Percentiles rank a stretch among this genome's conserved stretches.
phyloP scores from a whole-genome alignment of 2,329 filamentous ascomycete genomes.

The Dothideomycetes sp. region DNA sequence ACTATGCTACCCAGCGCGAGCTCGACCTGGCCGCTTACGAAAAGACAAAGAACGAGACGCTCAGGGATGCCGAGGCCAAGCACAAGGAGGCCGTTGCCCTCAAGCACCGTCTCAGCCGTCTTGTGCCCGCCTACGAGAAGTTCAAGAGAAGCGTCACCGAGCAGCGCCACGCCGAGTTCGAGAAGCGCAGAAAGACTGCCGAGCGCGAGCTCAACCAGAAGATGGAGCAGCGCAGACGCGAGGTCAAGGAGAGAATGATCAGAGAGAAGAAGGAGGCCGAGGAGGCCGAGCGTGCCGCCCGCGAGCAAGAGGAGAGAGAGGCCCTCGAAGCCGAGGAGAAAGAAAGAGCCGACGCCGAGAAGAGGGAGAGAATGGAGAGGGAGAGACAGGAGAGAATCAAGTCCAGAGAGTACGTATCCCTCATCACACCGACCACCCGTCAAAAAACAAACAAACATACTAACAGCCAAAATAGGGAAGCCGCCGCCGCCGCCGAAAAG shows the following conservation, averaged over 20 bases:
- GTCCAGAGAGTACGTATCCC: conserved; percentile 46
- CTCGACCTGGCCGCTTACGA: conserved; percentile 74
- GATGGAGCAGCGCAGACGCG: conserved; percentile 78
- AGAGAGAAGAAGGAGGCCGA: conserved; percentile 78
- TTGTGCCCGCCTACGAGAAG: conserved; percentile 74
- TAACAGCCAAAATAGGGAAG: conserved; percentile 42
- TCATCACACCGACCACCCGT: conserved; percentile 13
- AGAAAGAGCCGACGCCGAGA: conserved; percentile 68
- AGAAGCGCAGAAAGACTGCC: conserved; percentile 83
- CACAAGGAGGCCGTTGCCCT: conserved; percentile 87
- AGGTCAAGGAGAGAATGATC: conserved; percentile 72
- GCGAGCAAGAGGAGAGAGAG: conserved; percentile 78
- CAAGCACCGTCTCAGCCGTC: conserved; percentile 80
- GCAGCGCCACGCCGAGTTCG: conserved; percentile 87
- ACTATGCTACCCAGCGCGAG: conserved; percentile 77
- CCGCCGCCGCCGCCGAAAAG: conserved; percentile 51
- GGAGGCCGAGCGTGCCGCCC: conserved; percentile 66
- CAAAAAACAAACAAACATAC: conserved; percentile 15
- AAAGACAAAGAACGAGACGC: conserved; percentile 63
- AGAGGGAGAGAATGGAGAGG: conserved; percentile 62
- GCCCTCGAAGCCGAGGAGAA: conserved; percentile 80
- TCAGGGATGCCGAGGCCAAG: conserved; percentile 73
- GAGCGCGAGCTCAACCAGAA: conserved; percentile 90
- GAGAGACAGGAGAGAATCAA: conserved; percentile 54
- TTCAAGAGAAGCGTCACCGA: conserved; percentile 78